Conservation (phyloP, 768 basidiomycete genomes). For the Scleroderma bovista region DNA sequence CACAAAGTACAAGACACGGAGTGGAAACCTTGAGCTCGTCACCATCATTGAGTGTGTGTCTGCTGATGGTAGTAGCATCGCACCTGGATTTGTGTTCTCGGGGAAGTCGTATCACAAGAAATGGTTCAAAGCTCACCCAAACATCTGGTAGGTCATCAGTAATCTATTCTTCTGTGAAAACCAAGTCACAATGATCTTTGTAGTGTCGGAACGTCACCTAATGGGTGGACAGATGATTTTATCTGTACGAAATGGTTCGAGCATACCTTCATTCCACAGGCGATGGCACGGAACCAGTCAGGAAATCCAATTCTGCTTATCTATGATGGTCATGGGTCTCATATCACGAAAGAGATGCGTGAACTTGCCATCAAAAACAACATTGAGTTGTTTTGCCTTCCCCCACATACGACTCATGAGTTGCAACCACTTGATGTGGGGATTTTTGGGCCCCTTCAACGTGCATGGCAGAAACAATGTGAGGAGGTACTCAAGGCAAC, state of each 20-base stretch:
- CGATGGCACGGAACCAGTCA: constrained; percentile 17
- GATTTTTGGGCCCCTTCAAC: constrained; percentile 30
- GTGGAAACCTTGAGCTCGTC: constrained; percentile 38
- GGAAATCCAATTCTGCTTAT: constrained; percentile 36
- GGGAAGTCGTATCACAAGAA: constrained; percentile 18
- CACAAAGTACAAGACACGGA: constrained; percentile 15
- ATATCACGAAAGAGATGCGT: constrained; percentile 23
- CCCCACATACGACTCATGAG: constrained; percentile 35
- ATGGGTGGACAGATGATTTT: constrained; percentile 39
- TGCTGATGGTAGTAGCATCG: constrained; percentile 33
- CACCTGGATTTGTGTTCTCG: constrained; percentile 36
- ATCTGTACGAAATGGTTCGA: constrained; percentile 36
- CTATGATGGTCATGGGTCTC: constrained; percentile 41
- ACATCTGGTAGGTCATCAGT: constrained; percentile 13
- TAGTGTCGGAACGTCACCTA: constrained; percentile 31
- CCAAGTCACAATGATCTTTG: not conserved
- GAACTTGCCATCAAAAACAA: constrained; percentile 22
- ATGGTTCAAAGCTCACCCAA: constrained; percentile 22
- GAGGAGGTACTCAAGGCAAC: constrained; percentile 13
- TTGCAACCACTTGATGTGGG: constrained; percentile 41
- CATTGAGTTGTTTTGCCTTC: constrained; percentile 32
- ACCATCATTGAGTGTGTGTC: constrained; percentile 42
- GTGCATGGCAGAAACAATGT: constrained; percentile 25
- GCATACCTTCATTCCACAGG: constrained; percentile 33
- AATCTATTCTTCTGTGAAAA: not conserved